A percentile compares a stretch with the other conserved stretches of the same genome.
phyloP scores from a whole-genome alignment of 148 eudicot genomes.

The Chenopodium quinoa region DNA sequence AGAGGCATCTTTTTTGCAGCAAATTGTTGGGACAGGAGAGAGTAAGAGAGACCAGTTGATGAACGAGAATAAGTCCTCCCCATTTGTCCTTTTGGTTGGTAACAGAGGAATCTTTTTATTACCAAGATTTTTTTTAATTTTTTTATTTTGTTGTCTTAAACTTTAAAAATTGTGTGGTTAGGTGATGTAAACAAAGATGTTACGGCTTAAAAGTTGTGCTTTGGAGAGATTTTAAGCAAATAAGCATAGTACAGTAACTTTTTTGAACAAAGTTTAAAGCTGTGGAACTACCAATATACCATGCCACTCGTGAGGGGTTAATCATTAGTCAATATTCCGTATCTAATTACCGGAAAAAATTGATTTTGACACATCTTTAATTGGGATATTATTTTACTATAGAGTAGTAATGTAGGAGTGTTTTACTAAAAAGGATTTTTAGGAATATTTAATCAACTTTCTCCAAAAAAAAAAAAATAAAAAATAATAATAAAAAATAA shows the following conservation, averaged over 20 bases:
- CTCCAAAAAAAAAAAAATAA: too few species aligned
- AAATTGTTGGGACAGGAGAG: not conserved
- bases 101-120: constrained; percentile 6
- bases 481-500: too few species aligned
- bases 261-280: not conserved
- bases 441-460: too few species aligned
- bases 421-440: too few species aligned
- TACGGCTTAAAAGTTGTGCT: constrained; percentile 3
- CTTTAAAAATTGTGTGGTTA: not conserved
- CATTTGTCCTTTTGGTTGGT: constrained; percentile 15
- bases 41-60: constrained; percentile 9
- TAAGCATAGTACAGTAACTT: not conserved
- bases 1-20: constrained; percentile 15
- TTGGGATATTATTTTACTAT: too few species aligned
- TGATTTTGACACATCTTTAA: too few species aligned
- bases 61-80: not conserved
- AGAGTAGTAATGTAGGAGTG: too few species aligned
- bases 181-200: constrained; percentile 10
- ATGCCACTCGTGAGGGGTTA: not conserved
- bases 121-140: not conserved
- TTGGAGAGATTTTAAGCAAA: not conserved
- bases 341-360: too few species aligned
- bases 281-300: not conserved
- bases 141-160: not conserved
- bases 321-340: too few species aligned